phyloP scores from a whole-genome alignment of 257 asterid genomes.

The Rubia yunnanensis region DNA sequence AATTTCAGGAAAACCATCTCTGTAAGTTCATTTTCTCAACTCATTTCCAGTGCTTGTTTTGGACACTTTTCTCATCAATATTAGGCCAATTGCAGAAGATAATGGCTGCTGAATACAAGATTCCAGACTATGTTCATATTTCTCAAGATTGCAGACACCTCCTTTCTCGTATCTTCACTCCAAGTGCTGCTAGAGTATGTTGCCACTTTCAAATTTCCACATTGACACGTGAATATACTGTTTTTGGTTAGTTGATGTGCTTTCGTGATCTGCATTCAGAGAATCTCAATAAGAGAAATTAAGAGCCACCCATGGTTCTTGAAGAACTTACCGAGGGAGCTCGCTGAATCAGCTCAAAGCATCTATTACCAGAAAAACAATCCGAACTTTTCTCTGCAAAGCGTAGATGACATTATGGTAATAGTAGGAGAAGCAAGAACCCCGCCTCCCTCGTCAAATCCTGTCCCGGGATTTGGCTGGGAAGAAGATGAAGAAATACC shows the following conservation, averaged over 20 bases:
- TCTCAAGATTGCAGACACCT: conserved; percentile 50
- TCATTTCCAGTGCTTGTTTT: not conserved
- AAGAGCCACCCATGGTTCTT: conserved; percentile 73
- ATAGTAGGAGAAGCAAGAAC: conserved; percentile 42
- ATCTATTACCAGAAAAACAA: conserved; percentile 44
- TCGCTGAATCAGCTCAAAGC: conserved; percentile 35
- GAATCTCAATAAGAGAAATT: conserved; percentile 52
- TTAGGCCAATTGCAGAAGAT: conserved; percentile 28
- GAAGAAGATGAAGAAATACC: conserved; percentile 29
- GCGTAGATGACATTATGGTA: conserved; percentile 25
- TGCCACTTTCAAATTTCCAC: not conserved
- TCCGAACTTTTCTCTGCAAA: conserved; percentile 55
- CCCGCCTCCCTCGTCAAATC: conserved; percentile 38
- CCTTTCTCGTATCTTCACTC: conserved; percentile 39
- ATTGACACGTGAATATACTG: not conserved
- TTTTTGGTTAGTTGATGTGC: not conserved
- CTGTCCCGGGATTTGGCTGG: conserved; percentile 58
- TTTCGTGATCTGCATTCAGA: conserved; percentile 23
- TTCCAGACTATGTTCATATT: conserved; percentile 45
- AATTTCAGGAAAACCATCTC: conserved; percentile 37
- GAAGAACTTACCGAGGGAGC: conserved; percentile 31
- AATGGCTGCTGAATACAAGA: conserved; percentile 37
- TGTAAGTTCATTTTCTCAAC: conserved; percentile 1
- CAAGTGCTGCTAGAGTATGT: conserved; percentile 30
- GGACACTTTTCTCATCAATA: not conserved